Percentiles rank a stretch among this genome's conserved stretches.
These are phyloP conservation scores for Phenoliferia sp. DNA, from an alignment of 1,284 basidiomycete species.

Conservation along the genomic window DNA sequence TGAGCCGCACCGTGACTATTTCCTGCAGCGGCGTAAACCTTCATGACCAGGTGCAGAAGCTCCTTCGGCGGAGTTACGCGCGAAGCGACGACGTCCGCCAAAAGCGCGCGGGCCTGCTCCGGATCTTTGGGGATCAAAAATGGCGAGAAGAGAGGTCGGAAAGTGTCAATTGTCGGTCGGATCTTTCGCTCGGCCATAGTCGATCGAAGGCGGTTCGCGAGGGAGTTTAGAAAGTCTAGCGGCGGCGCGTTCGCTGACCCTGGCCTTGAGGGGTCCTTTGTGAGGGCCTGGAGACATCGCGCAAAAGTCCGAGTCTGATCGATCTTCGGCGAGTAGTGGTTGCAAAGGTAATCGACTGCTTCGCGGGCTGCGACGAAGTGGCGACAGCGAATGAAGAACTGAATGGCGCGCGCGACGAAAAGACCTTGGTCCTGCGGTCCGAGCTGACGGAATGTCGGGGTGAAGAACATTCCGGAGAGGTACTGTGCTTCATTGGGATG, in stretches of 20 bases:
- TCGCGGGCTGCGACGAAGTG: slow-evolving; percentile 30
- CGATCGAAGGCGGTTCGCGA: slow-evolving; percentile 1
- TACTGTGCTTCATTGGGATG: slow-evolving; percentile 18
- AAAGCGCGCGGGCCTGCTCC: neutral
- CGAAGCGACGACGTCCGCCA: slow-evolving; percentile 9
- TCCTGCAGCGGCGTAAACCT: slow-evolving; percentile 1
- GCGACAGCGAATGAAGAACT: slow-evolving; percentile 19
- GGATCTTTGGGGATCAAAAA: slow-evolving; percentile 13
- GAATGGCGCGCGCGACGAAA: slow-evolving; percentile 19
- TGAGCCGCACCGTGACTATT: neutral
- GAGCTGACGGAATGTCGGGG: slow-evolving; percentile 9
- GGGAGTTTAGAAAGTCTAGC: neutral
- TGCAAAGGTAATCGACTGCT: slow-evolving; percentile 21
- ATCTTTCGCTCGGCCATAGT: slow-evolving; percentile 7
- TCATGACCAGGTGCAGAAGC: slow-evolving; percentile 12
- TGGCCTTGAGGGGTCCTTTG: neutral
- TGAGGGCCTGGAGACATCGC: slow-evolving; percentile 15
- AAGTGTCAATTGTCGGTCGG: slow-evolving; percentile 5
- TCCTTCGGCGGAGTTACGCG: neutral
- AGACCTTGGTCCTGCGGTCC: slow-evolving; percentile 13
- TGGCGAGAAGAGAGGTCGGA: slow-evolving; percentile 13
- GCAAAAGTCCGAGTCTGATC: slow-evolving; percentile 3
- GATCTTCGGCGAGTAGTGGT: neutral
- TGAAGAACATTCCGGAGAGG: slow-evolving; percentile 22
- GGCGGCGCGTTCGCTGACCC: slow-evolving; percentile 1